Evolutionary conservation across 2,329 filamentous ascomycete species (phyloP).

Genomic region (Parafenestella ontariensis): DNA sequence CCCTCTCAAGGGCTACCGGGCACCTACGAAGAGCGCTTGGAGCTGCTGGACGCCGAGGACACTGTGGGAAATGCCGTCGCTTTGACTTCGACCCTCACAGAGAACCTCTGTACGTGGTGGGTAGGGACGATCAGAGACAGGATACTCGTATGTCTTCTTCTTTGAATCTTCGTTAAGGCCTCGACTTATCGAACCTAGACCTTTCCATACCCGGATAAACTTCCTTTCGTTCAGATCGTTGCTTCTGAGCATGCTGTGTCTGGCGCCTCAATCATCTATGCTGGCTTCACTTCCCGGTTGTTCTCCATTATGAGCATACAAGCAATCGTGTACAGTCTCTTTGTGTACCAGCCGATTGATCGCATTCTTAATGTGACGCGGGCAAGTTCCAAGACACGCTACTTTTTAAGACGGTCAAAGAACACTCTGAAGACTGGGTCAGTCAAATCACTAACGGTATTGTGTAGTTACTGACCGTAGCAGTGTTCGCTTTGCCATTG

Average conservation of each 20-base stretch:
- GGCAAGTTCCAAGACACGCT: conserved; percentile 27
- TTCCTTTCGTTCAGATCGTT: conserved; percentile 36
- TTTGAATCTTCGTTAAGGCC: neutral
- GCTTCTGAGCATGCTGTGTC: conserved; percentile 27
- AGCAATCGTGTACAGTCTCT: conserved; percentile 23
- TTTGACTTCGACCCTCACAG: conserved; percentile 29
- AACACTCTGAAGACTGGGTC: conserved; percentile 29
- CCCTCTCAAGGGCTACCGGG: conserved; percentile 35
- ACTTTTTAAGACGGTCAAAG: conserved; percentile 30
- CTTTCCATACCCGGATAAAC: conserved; percentile 31
- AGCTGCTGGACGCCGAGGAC: conserved; percentile 41
- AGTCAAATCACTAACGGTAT: conserved; percentile 2
- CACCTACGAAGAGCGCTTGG: conserved; percentile 35
- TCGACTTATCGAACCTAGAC: conserved; percentile 21
- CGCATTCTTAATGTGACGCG: conserved; percentile 30
- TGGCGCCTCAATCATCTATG: conserved; percentile 33
- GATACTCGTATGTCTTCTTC: conserved; percentile 23
- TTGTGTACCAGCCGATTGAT: conserved; percentile 37
- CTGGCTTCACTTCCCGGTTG: conserved; percentile 33
- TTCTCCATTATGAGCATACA: conserved; percentile 30
- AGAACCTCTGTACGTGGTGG: conserved; percentile 46
- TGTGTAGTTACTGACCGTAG: conserved; percentile 8
- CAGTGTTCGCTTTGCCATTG: conserved; percentile 39
- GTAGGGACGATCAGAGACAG: conserved; percentile 41
- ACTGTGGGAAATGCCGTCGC: conserved; percentile 34